These are phyloP conservation scores for Capsicum rhomboideum DNA, from an alignment of 257 asterid species.

Conservation along the genomic window DNA sequence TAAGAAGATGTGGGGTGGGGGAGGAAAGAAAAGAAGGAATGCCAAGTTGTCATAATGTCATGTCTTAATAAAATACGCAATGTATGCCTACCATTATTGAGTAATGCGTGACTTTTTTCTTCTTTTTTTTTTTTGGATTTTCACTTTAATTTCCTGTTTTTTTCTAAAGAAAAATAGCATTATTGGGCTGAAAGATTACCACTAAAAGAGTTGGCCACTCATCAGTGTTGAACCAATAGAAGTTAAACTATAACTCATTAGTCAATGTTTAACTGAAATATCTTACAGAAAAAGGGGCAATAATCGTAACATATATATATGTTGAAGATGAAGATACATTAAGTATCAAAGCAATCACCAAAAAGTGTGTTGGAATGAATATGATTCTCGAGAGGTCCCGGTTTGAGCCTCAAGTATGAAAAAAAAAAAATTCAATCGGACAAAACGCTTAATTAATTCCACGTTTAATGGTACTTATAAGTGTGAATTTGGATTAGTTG, in stretches of 20 bases:
- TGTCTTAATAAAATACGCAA: neutral
- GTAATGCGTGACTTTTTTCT: neutral
- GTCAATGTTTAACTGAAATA: neutral
- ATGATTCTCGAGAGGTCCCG: too few relatives aligned
- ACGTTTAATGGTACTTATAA: too few relatives aligned
- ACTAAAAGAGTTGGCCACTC: neutral
- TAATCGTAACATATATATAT: neutral
- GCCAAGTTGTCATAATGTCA: neutral
- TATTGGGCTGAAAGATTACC: neutral
- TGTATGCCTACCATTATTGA: conserved; percentile 1
- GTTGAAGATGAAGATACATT: neutral
- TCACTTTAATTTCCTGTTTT: neutral
- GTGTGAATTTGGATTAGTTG: too few relatives aligned
- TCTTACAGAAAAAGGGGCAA: neutral
- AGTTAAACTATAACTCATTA: neutral
- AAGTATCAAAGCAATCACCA: neutral
- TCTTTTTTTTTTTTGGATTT: neutral
- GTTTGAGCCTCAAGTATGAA: too few relatives aligned
- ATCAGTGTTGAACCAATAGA: neutral
- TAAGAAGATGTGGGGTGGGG: neutral
- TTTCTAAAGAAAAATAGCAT: neutral
- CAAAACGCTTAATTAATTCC: too few relatives aligned
- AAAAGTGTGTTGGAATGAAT: too few relatives aligned
- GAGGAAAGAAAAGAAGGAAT: neutral
- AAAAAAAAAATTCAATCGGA: too few relatives aligned